A percentile compares a stretch with the other conserved stretches of the same genome.
Conservation (phyloP, 2,329 filamentous ascomycete species). For the Cladophialophora immunda region DNA sequence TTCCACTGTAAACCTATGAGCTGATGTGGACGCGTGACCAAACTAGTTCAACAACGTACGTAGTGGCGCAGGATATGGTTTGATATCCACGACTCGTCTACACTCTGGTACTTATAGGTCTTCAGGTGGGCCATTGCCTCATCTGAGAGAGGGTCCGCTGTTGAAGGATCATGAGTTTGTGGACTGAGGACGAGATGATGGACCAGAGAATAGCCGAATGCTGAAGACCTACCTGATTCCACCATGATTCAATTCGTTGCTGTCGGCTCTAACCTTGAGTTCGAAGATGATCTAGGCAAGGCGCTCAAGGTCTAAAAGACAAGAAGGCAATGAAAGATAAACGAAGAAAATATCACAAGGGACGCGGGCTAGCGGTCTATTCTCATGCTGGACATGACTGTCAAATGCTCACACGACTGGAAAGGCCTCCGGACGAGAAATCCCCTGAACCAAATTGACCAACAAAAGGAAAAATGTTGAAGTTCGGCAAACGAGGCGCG, state of each 20-base stretch:
- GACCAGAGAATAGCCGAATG: background rate
- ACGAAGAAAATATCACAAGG: background rate
- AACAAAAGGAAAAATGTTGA: slow-evolving; percentile 8
- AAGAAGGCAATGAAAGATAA: slow-evolving; percentile 5
- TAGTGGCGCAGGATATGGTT: slow-evolving; percentile 94
- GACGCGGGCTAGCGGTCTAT: slow-evolving; percentile 12
- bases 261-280: background rate
- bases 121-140: slow-evolving; percentile 91
- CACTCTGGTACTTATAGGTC: slow-evolving; percentile 95
- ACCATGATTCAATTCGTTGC: slow-evolving; percentile 12
- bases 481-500: background rate
- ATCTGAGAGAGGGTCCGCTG: slow-evolving; percentile 74
- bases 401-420: slow-evolving; percentile 6
- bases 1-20: slow-evolving; percentile 76
- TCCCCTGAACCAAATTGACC: background rate
- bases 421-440: background rate
- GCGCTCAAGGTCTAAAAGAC: background rate
- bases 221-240: slow-evolving; percentile 25
- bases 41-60: slow-evolving; percentile 61
- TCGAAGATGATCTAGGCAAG: background rate
- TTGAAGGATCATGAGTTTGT: slow-evolving; percentile 38
- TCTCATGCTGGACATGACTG: slow-evolving; percentile 7
- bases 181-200: slow-evolving; percentile 43
- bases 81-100: slow-evolving; percentile 94
- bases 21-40: slow-evolving; percentile 14